Evolutionary conservation across 192 early-diverging fungal genomes (phyloP), one percentile per base, ranked within the genome.

Genomic region (Coemansia asiatica): DNA sequence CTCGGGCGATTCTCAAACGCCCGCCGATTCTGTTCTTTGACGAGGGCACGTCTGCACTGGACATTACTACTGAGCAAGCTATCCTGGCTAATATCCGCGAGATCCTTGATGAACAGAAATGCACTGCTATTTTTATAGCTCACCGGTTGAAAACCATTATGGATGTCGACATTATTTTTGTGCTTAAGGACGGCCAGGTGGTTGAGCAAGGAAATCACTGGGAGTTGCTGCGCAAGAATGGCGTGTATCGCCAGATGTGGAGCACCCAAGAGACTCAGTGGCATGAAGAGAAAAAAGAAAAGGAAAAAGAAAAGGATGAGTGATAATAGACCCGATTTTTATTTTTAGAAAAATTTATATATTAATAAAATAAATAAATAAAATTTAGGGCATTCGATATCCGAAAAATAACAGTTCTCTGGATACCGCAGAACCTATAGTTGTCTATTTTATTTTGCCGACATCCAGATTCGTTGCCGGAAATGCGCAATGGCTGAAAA

Each of bases 121-220:
- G 90, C 58, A 98, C 97, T 6, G 92, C 92, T 51, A 85, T 99
- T 9, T 95, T 95, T 76, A 91, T 99, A 77, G 96, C 97, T 0
- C 97, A 99, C 70, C 83, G 95, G 4, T 71, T 99, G 70, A 83
- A 89, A 31, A 96, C 97, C 6, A 90, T 98, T 75, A 85, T 87
- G 61, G 90, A 94, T 68, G 93, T 91, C 44, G 96, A 99, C 69
- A 64, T 87, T 55, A 97, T 99, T 38, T 88, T 93, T 83, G 97
- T 98, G 13, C 82, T 99, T 66, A 84, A 88, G 35, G 86, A 94
- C 28, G 97, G 96, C 5, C 74, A 87, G 29, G 87, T 98, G 7
- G 87, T 86, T 2, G 97, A 98, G 80, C 76, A 84, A 31, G 97
- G 97, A 9, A 87, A 82, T 1, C 97, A 99, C 72, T 87, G 88